Conservation (phyloP, 1,284 basidiomycete species). For the Ustilago nuda region DNA sequence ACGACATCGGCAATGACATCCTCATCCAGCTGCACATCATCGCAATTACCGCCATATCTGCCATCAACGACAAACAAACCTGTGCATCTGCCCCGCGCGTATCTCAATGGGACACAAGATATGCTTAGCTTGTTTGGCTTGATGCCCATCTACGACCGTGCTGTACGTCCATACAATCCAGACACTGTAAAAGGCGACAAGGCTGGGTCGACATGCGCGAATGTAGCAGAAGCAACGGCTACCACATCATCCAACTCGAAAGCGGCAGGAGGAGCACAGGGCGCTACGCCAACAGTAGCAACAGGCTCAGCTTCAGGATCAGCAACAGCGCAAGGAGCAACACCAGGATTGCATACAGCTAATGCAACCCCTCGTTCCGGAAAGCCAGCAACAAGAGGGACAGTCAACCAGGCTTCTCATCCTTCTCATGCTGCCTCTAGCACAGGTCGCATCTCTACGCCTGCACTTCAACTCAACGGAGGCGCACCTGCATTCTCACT, state of each 20-base stretch:
- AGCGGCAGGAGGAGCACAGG: constrained; percentile 3
- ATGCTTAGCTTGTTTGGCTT: constrained; percentile 55
- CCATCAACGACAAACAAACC: constrained; percentile 40
- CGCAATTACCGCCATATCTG: constrained; percentile 31
- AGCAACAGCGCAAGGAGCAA: not conserved
- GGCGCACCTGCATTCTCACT: constrained; percentile 40
- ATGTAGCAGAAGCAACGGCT: not conserved
- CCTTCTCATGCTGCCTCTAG: constrained; percentile 27
- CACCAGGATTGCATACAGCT: not conserved
- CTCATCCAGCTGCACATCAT: not conserved
- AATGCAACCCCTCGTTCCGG: constrained; percentile 19
- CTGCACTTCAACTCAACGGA: constrained; percentile 39
- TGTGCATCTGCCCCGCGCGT: constrained; percentile 24
- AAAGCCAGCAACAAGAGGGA: constrained; percentile 19
- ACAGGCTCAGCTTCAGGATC: too few relatives aligned
- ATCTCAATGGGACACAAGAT: constrained; percentile 61
- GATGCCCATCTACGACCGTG: constrained; percentile 59
- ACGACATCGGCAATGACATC: constrained; percentile 9
- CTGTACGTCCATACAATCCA: constrained; percentile 56
- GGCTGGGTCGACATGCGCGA: constrained; percentile 1
- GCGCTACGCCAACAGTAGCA: not conserved
- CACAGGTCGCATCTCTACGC: constrained; percentile 40
- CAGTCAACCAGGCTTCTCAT: constrained; percentile 20
- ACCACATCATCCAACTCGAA: not conserved
- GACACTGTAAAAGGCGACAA: constrained; percentile 30